Conservation (phyloP, 805 yeast genomes). For the Osmozyma mogii region DNA sequence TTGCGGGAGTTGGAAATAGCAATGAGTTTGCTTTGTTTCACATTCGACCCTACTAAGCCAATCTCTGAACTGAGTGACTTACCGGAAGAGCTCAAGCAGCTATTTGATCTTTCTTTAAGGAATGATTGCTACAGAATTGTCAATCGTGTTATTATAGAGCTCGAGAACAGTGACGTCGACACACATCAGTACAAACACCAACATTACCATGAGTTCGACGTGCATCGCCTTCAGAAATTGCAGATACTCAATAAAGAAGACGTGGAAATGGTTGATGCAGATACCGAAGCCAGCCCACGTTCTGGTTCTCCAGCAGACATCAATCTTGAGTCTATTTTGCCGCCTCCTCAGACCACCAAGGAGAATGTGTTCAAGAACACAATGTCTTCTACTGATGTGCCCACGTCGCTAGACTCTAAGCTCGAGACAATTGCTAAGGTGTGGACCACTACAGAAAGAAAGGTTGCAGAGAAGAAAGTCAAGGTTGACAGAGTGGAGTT, state of each 20-base stretch:
- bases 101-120: conserved; percentile 56
- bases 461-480: conserved; percentile 1
- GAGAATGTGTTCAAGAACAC: neutral
- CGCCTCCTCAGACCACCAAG: conserved; percentile 2
- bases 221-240: conserved; percentile 2
- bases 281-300: neutral
- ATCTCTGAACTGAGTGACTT: conserved; percentile 33
- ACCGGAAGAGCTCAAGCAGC: conserved; percentile 46
- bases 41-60: conserved; percentile 27
- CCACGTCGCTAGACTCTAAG: conserved; percentile 27
- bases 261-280: conserved; percentile 5
- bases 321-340: conserved; percentile 2
- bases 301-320: conserved; percentile 4
- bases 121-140: conserved; percentile 61
- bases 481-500: neutral
- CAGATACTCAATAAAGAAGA: conserved; percentile 11
- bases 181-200: conserved; percentile 7
- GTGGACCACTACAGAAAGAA: conserved; percentile 54
- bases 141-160: conserved; percentile 50
- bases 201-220: conserved; percentile 3
- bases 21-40: conserved; percentile 68
- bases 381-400: conserved; percentile 5
- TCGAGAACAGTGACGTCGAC: conserved; percentile 4
- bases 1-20: conserved; percentile 72
- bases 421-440: conserved; percentile 50